Evolutionary conservation across 1,284 basidiomycete genomes (phyloP), one percentile per base, ranked within the genome.

Genomic region (Papiliotrema terrestris): DNA sequence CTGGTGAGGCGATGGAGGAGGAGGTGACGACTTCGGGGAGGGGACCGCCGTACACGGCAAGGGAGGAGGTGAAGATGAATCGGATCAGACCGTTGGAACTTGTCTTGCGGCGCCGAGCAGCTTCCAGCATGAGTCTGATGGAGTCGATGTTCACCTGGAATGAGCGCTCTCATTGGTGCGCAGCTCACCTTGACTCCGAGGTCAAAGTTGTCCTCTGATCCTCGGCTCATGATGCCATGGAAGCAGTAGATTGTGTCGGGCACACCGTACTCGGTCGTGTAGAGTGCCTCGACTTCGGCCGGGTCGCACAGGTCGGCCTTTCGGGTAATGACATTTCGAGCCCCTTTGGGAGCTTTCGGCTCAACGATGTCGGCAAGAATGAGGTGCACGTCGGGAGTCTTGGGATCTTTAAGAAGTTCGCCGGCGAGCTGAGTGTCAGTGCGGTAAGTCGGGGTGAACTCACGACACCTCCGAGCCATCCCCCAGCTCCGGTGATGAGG

Each of bases 31-130:
- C 69, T 15, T 81, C 72, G 9, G 83, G 83, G n/a, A 84, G 71
- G 56, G 82, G 81, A 3, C 84, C 83, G 55, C 84, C 84, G 64
- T 84, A 85, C 1, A 85, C 83, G 26, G 84, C 84, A n/a, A 84
- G 75, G 3, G 82, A 83, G 1, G 84, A 85, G 1, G 83, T 81
- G 72, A 84, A 84, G 61, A 86, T 80, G 75, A 85, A 84, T 60
- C 81, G 82, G 65, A 83, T 62, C 8, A 71, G 66, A 22, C 65
- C 51, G 49, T 59, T 54, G 2, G 57, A 52, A 13, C 57, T 38
- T 13, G 68, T 61, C 20, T 59, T 49, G 45, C 63, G 55, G 23
- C 73, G 69, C 23, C 82, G 78, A 9, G 82, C 74, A 17, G 78
- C 78, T 39, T 85, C 80, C 2, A 84, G 78, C 54, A 84, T 70